phyloP scores from a whole-genome alignment of 208 protist genomes.

The Crithidia expoeki region DNA sequence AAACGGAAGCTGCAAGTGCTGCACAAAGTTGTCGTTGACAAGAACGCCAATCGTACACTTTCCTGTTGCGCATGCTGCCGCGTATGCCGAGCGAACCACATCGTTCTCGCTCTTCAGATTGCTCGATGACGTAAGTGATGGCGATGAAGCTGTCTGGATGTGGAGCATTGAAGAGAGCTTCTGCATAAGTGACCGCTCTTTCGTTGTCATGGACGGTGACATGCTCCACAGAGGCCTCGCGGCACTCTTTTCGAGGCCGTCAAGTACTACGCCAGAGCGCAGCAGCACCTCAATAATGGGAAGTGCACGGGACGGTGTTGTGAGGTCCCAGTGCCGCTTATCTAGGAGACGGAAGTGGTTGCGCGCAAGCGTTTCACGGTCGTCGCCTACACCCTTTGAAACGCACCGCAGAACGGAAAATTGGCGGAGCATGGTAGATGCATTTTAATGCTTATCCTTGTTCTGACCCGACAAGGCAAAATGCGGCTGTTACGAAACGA shows the following conservation, averaged over 20 bases:
- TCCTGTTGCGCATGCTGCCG: conserved; percentile 23
- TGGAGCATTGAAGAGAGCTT: conserved; percentile 41
- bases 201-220: conserved; percentile 62
- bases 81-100: conserved; percentile 28
- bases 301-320: conserved; percentile 66
- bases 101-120: conserved; percentile 14
- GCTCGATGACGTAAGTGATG: neutral
- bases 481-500: no score
- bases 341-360: conserved; percentile 50
- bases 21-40: conserved; percentile 24
- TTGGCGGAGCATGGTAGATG: conserved; percentile 15
- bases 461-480: no score
- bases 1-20: conserved; percentile 17
- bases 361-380: conserved; percentile 29
- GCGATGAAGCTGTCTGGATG: neutral
- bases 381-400: conserved; percentile 19
- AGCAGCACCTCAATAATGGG: conserved; percentile 55
- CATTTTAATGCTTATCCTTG: conserved; percentile 13
- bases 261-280: conserved; percentile 57
- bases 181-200: conserved; percentile 47
- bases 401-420: conserved; percentile 18
- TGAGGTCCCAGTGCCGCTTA: conserved; percentile 59
- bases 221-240: conserved; percentile 45
- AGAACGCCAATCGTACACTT: conserved; percentile 9
- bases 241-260: conserved; percentile 52